phyloP scores from a whole-genome alignment of 768 basidiomycete species.

The Collybiopsis confluens region DNA sequence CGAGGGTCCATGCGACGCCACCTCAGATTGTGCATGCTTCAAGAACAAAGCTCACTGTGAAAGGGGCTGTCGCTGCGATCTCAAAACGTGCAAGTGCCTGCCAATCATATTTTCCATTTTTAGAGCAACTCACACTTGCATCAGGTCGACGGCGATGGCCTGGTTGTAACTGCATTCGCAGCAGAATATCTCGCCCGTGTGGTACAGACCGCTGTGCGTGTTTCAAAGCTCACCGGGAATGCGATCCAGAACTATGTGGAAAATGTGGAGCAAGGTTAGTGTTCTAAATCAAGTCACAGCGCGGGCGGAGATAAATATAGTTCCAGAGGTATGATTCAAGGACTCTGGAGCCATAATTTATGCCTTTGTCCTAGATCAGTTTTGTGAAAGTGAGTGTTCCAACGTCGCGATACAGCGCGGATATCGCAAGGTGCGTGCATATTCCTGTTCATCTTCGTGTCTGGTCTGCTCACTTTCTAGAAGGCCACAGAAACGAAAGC shows the following conservation, averaged over 20 bases:
- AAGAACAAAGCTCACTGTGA: conserved; percentile 50
- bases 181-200: conserved; percentile 24
- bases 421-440: conserved; percentile 33
- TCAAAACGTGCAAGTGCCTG: conserved; percentile 36
- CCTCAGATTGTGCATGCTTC: conserved; percentile 45
- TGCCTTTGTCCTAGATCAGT: neutral
- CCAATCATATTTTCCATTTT: neutral
- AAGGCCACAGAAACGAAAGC: conserved; percentile 40
- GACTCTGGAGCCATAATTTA: neutral
- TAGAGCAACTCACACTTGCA: too few relatives aligned
- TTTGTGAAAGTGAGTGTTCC: conserved; percentile 6
- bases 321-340: neutral
- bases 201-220: conserved; percentile 50
- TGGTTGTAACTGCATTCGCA: conserved; percentile 49
- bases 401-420: conserved; percentile 49
- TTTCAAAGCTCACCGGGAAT: conserved; percentile 47
- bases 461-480: conserved; percentile 7
- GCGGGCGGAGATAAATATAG: neutral
- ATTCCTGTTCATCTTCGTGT: neutral
- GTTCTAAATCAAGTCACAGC: neutral
- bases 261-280: conserved; percentile 48
- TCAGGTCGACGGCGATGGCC: conserved; percentile 54
- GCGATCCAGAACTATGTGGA: conserved; percentile 62
- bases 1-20: conserved; percentile 46
- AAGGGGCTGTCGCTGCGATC: conserved; percentile 48